Conservation (phyloP, 768 basidiomycete species). For the Suillus clintonianus region DNA sequence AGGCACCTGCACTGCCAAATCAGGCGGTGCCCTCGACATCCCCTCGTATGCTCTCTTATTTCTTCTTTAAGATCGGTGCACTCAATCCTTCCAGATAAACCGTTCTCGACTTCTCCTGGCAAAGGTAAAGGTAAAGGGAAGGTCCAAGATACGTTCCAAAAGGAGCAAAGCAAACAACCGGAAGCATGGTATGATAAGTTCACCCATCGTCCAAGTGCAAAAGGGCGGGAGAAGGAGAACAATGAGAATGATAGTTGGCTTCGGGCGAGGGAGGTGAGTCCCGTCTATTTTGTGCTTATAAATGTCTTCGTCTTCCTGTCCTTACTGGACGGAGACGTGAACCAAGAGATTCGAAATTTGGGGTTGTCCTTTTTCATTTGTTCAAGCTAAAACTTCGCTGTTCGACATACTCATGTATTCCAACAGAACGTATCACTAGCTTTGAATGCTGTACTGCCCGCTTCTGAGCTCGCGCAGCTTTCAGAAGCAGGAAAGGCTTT, state of each 20-base stretch:
- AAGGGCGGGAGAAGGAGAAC: not conserved
- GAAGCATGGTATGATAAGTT: not conserved
- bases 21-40: not conserved
- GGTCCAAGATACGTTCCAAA: not conserved
- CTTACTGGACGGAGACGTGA: not conserved
- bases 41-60: not conserved
- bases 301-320: no score
- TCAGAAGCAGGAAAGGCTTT: constrained; percentile 27
- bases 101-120: not conserved
- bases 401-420: not conserved
- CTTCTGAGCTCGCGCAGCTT: constrained; percentile 16
- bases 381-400: not conserved
- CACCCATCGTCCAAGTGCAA: not conserved
- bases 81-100: not conserved
- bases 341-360: not conserved
- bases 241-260: not conserved
- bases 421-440: constrained; percentile 27
- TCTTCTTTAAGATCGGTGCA: no score
- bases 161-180: not conserved
- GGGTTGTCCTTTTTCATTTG: not conserved
- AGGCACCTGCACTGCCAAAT: not conserved
- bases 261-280: not conserved
- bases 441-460: constrained; percentile 26
- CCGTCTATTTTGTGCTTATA: not conserved
- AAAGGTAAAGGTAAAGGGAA: not conserved